Evolutionary conservation across 1,284 basidiomycete species (phyloP), one percentile per base, ranked within the genome.

Genomic region (Trametes versicolor): DNA sequence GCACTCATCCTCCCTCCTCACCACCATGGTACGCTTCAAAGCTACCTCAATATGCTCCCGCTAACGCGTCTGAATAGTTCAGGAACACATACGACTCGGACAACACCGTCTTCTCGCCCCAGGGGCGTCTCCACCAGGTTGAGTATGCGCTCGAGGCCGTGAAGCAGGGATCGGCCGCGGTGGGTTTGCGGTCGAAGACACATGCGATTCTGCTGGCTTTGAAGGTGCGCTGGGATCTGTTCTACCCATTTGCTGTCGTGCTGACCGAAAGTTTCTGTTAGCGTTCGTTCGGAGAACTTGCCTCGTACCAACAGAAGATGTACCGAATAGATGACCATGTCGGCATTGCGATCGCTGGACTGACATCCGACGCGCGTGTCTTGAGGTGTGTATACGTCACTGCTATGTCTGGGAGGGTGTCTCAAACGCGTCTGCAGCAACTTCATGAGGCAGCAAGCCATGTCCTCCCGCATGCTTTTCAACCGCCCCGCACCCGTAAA

Each of bases 111-210:
- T 98, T 98, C 84, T 95, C 93, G 2, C 94, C 95, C 1, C 94
- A 96, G 81, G 94, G 94, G 58, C 88, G 95, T 70, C 83, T 95
- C 64, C 92, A 95, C 78, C 96, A 99, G 80, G 98, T 99, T 75
- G 98, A 99, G 81, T 99, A 99, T 87, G 97, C 98, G 4, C 89
- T 98, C 63, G 98, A 99, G 81, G 98, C 98, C 68, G 97, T 99
- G 72, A 99, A 99, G 87, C 98, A 99, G 78, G 98, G 98, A 68
- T 98, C 96, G 66, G 98, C 98, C 25, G 97, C 96, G 36, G 97
- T 99, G 55, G 98, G 98, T 48, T 79, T 99, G 73, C 89, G 97
- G 71, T 97, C 94, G 64, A 95, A 96, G 81, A 99, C 95, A 0
- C 98, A 99, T 80, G 93, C 96, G 25, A 88, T 99, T 62, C 85